These are phyloP conservation scores for Cordyceps tenuipes DNA, from an alignment of 2,329 filamentous ascomycete genomes.

Conservation along the genomic window DNA sequence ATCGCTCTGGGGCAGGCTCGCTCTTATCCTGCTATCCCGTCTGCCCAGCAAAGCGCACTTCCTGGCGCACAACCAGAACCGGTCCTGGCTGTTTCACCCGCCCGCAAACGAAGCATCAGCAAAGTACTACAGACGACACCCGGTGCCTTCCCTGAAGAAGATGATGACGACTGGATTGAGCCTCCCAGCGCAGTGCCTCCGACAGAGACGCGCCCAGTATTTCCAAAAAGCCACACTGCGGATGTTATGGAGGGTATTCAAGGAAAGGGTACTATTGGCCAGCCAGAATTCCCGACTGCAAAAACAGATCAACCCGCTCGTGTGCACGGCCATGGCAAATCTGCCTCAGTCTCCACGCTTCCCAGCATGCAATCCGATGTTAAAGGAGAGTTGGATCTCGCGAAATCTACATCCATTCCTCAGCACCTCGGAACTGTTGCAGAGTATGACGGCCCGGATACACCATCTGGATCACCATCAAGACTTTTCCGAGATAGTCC, in stretches of 20 bases:
- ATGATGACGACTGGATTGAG: slow-evolving; percentile 57
- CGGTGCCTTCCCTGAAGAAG: slow-evolving; percentile 52
- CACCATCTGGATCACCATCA: slow-evolving; percentile 49
- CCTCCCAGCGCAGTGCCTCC: slow-evolving; percentile 32
- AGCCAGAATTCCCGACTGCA: slow-evolving; percentile 25
- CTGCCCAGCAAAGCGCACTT: slow-evolving; percentile 23
- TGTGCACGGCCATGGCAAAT: slow-evolving; percentile 42
- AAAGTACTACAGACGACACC: slow-evolving; percentile 37
- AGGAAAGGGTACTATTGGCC: slow-evolving; percentile 40
- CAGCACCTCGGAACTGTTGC: slow-evolving; percentile 38
- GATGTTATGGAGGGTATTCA: slow-evolving; percentile 52
- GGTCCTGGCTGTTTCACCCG: slow-evolving; percentile 22
- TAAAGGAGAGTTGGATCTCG: slow-evolving; percentile 28
- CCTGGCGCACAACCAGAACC: slow-evolving; percentile 21
- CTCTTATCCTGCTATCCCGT: slow-evolving; percentile 32
- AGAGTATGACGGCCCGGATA: slow-evolving; percentile 33
- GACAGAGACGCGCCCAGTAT: slow-evolving; percentile 35
- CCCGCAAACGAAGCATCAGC: slow-evolving; percentile 19
- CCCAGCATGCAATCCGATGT: slow-evolving; percentile 19
- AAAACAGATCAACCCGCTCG: neutral
- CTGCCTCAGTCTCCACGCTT: slow-evolving; percentile 52
- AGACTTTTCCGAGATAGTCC: slow-evolving; percentile 62
- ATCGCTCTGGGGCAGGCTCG: slow-evolving; percentile 40
- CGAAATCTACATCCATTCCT: slow-evolving; percentile 55
- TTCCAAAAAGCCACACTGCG: slow-evolving; percentile 53